phyloP scores from a whole-genome alignment of 2,329 filamentous ascomycete genomes.

The Aspergillus carbonarius region DNA sequence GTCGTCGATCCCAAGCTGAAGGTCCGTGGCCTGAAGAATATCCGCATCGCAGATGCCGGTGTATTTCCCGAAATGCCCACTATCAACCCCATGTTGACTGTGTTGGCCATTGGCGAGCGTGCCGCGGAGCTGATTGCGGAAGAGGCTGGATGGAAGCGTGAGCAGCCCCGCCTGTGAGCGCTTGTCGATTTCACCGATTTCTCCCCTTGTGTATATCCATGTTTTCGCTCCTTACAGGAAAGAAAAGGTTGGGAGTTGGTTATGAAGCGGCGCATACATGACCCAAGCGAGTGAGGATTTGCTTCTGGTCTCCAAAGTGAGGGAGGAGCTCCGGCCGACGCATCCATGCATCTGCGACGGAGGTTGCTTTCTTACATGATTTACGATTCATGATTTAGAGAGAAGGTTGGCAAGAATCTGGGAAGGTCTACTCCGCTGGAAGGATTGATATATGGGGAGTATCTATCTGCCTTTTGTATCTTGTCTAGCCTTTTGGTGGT shows the following conservation, averaged over 20 bases:
- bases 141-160: slow-evolving; percentile 65
- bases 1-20: slow-evolving; percentile 77
- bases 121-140: slow-evolving; percentile 79
- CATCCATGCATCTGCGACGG: not conserved
- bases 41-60: slow-evolving; percentile 82
- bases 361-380: slow-evolving; percentile 3
- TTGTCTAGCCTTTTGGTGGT: not conserved
- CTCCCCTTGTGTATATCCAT: not conserved
- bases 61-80: slow-evolving; percentile 85
- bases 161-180: slow-evolving; percentile 44
- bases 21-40: slow-evolving; percentile 68
- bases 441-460: not conserved
- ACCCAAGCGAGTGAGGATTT: not conserved
- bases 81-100: slow-evolving; percentile 89
- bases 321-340: not conserved
- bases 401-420: not conserved
- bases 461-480: not conserved
- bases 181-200: not conserved
- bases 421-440: not conserved
- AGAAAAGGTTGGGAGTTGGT: not conserved
- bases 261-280: not conserved
- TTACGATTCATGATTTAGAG: slow-evolving; percentile 17
- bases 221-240: slow-evolving; percentile 14
- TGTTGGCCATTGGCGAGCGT: slow-evolving; percentile 78
- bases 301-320: not conserved